Percentiles rank a stretch among this genome's conserved stretches.
Evolutionary conservation across 169 alveolate genomes (phyloP).

Genomic region (Prorocentrum cordatum): DNA sequence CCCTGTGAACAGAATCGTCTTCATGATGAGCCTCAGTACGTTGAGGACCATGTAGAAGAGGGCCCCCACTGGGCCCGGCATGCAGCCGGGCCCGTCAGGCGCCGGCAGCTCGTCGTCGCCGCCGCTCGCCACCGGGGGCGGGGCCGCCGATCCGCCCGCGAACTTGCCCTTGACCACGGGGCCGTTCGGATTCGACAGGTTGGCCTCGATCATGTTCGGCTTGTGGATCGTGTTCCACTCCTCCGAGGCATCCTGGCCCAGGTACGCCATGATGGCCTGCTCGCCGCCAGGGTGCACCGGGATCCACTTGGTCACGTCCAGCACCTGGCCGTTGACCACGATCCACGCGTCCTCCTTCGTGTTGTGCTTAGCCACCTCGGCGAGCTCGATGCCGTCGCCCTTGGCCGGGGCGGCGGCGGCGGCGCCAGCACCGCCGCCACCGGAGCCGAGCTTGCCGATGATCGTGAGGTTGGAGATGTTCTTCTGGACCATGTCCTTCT

Average conservation of each 20-base stretch:
- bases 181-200: too few species aligned
- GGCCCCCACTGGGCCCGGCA: neutral
- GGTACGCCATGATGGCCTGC: constrained; percentile 54
- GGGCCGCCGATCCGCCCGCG: neutral
- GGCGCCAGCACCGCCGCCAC: neutral
- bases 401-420: neutral
- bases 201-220: constrained; percentile 41
- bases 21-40: neutral
- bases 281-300: constrained; percentile 4
- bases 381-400: neutral
- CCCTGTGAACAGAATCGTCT: constrained; percentile 33
- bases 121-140: neutral
- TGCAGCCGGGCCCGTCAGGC: constrained; percentile 35
- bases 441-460: constrained; percentile 40
- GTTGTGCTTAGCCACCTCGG: constrained; percentile 56
- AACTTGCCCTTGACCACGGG: too few species aligned
- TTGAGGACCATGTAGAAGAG: constrained; percentile 11
- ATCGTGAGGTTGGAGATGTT: constrained; percentile 28
- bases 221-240: constrained; percentile 65
- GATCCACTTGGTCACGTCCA: constrained; percentile 10
- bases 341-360: constrained; percentile 60
- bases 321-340: constrained; percentile 29
- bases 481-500: constrained; percentile 42
- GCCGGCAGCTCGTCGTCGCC: constrained; percentile 26
- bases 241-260: constrained; percentile 63